These are phyloP conservation scores for Zostera marina DNA, from an alignment of 116 monocot genomes.

Conservation along the genomic window DNA sequence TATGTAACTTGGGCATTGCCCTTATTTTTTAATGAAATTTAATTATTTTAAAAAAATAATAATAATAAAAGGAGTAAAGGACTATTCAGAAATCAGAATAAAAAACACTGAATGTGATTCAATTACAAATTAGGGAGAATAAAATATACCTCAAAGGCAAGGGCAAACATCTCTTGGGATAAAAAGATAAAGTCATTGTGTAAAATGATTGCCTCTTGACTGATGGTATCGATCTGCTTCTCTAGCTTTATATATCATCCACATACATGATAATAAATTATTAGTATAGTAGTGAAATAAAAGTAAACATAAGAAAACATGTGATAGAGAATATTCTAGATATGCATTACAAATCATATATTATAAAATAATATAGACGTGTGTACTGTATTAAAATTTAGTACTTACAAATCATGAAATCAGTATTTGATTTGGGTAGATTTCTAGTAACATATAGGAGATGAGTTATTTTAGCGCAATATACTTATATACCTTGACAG, in stretches of 20 bases:
- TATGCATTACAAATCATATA: no score
- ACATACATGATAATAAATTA: background rate
- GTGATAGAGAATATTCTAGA: no score
- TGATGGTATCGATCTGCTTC: constrained; percentile 48
- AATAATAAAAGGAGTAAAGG: no score
- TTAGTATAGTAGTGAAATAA: background rate
- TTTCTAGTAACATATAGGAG: no score
- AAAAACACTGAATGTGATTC: constrained; percentile 1
- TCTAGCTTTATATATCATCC: constrained; percentile 39
- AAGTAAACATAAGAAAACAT: background rate
- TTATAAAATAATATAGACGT: no score
- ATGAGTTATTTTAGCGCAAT: background rate
- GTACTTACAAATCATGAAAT: no score
- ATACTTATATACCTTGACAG: constrained; percentile 60
- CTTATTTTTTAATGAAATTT: no score
- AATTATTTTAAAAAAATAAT: no score
- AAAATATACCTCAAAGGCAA: constrained; percentile 68
- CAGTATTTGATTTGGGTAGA: no score
- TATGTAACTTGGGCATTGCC: no score
- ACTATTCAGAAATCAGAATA: no score
- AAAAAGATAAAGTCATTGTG: constrained; percentile 79
- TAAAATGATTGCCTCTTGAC: constrained; percentile 48
- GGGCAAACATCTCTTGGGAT: constrained; percentile 69
- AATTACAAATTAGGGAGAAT: background rate
- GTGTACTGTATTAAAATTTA: no score